A percentile compares a stretch with the other conserved stretches of the same genome.
These are phyloP conservation scores for Aspergillus novoparasiticus DNA, from an alignment of 2,329 filamentous ascomycete species.

Conservation along the genomic window DNA sequence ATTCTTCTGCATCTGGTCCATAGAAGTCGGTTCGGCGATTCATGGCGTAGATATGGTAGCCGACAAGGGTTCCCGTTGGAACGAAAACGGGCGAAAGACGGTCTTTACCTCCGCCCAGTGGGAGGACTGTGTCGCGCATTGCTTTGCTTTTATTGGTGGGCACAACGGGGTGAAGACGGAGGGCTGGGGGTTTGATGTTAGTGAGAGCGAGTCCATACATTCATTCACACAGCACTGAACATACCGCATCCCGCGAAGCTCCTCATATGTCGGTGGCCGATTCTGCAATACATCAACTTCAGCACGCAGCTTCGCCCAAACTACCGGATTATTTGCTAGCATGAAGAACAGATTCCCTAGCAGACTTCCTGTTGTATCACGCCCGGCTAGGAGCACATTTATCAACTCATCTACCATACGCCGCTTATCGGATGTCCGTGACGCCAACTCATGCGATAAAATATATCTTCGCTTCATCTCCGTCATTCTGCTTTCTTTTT, in stretches of 20 bases:
- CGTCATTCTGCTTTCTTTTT: not conserved
- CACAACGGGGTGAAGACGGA: constrained; percentile 2
- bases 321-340: constrained; percentile 29
- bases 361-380: constrained; percentile 42
- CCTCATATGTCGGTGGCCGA: constrained; percentile 8
- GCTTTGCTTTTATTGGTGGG: not conserved
- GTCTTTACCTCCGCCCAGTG: constrained; percentile 2
- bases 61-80: not conserved
- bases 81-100: constrained; percentile 1
- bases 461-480: constrained; percentile 44
- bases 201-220: constrained; percentile 3
- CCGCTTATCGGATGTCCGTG: constrained; percentile 48
- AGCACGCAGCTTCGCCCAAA: constrained; percentile 26
- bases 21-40: not conserved
- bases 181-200: not conserved
- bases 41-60: constrained; percentile 1
- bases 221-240: constrained; percentile 12
- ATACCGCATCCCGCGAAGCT: constrained; percentile 10
- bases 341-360: constrained; percentile 37
- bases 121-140: not conserved
- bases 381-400: constrained; percentile 41
- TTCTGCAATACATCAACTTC: constrained; percentile 19
- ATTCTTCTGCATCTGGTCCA: constrained; percentile 3
- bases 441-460: constrained; percentile 61
- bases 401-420: constrained; percentile 53